Base-by-base conservation (phyloP, 1,284 basidiomycete genomes). In the Wallemia ichthyophaga region DNA sequence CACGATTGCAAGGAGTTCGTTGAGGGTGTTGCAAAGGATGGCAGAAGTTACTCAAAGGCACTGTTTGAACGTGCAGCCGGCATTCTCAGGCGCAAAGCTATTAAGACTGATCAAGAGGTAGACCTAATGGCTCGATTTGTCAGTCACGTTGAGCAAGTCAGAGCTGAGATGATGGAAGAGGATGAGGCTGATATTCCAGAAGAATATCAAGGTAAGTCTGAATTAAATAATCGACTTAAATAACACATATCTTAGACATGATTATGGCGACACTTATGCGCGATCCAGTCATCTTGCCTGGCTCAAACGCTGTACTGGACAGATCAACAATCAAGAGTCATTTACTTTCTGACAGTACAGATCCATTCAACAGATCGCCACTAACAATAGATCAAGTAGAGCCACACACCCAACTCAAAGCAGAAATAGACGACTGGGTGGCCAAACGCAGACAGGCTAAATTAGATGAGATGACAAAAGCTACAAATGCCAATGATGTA, bases 121-220 rank as follows among this genome's bases (percentile, higher is more conserved):
- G 76, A 80, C 59, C 75, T 78, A 65, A 73, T 96, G 57, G 68
- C 75, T 32, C 66, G 73, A 24, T 86, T 99, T 68, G 80, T 87
- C 2, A 73, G 73, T 53, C 82, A 82, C 66, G 87, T 95, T 0
- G 94, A 98, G 69, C 81, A 81, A 65, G 78, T 80, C 60, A 85
- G 81, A 68, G 75, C 75, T 17, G 76, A 75, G 28, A 74, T 89
- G 61, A 82, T 86, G 63, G 84, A 81, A 15, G 75, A 74, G 61
- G 94, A 96, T 66, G 92, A 98, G 59, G 85, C 87, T 32, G 92
- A 98, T 31, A 73, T 94, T 56, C 94, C 94, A 0, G 94, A 99
- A 61, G 92, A 98, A 67, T 98, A 83, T 75, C 70, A 91, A 60
- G 88, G 87, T 87, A 63, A 58, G 78, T 60, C 2, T 9, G 15